A percentile compares a stretch with the other conserved stretches of the same genome.
Conservation (phyloP, 2,329 filamentous ascomycete species). For the Ilyonectria destructans region DNA sequence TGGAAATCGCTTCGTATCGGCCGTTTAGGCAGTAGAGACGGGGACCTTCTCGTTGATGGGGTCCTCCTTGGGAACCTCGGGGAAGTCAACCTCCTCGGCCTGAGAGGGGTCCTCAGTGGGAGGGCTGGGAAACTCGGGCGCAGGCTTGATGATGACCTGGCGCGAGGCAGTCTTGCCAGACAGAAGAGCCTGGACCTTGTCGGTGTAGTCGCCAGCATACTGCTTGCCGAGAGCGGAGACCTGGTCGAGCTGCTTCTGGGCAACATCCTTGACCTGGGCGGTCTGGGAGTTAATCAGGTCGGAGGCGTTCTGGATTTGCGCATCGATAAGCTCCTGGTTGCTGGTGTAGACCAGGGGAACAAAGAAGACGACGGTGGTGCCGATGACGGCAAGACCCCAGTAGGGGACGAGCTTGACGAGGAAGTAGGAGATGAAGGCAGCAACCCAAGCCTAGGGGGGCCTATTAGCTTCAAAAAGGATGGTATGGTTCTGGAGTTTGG, state of each 20-base stretch:
- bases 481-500: slow-evolving; percentile 14
- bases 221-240: slow-evolving; percentile 77
- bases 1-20: slow-evolving; percentile 45
- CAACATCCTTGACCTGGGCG: slow-evolving; percentile 73
- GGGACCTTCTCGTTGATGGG: slow-evolving; percentile 45
- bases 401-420: slow-evolving; percentile 80
- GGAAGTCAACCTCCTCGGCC: slow-evolving; percentile 40
- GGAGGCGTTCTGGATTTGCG: slow-evolving; percentile 71
- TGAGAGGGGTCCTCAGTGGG: slow-evolving; percentile 57
- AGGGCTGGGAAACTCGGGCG: slow-evolving; percentile 54
- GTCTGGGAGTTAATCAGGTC: slow-evolving; percentile 76
- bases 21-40: slow-evolving; percentile 51
- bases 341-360: slow-evolving; percentile 76
- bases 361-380: slow-evolving; percentile 73
- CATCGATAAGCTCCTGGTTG: slow-evolving; percentile 80
- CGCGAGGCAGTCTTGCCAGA: slow-evolving; percentile 64
- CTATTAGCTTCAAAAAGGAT: slow-evolving; percentile 36
- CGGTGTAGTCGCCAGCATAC: slow-evolving; percentile 78
- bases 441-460: slow-evolving; percentile 67
- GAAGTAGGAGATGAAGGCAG: slow-evolving; percentile 77
- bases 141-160: slow-evolving; percentile 58
- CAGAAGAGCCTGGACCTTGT: slow-evolving; percentile 78
- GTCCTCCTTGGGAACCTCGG: slow-evolving; percentile 45
- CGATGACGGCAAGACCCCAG: slow-evolving; percentile 77
- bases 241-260: slow-evolving; percentile 76